Percentiles rank a stretch among this genome's conserved stretches.
phyloP scores from a whole-genome alignment of 176 grass and related monocot species.

The Bolboschoenus planiculmis region DNA sequence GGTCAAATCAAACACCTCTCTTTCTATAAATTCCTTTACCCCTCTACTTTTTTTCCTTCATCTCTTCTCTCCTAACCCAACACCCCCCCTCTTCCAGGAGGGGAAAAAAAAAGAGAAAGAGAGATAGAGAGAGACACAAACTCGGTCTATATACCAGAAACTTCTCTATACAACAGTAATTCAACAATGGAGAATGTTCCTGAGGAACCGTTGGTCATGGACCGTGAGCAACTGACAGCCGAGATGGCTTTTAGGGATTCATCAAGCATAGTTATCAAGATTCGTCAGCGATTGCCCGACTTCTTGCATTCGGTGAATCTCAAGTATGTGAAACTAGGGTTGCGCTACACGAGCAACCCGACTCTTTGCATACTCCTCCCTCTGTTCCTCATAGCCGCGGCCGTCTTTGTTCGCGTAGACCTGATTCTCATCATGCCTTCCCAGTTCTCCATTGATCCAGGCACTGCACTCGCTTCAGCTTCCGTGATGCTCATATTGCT shows the following conservation, averaged over 20 bases:
- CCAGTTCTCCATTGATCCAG: conserved; percentile 31
- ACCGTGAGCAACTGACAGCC: conserved; percentile 50
- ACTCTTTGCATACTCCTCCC: conserved; percentile 23
- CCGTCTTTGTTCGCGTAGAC: conserved; percentile 25
- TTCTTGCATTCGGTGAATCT: conserved; percentile 62
- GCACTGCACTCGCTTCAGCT: conserved; percentile 23
- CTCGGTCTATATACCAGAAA: background rate
- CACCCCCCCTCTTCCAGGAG: background rate
- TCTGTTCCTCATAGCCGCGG: conserved; percentile 23
- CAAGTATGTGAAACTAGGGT: conserved; percentile 65
- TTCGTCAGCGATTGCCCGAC: conserved; percentile 56
- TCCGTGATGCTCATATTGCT: conserved; percentile 20
- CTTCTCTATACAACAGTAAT: background rate
- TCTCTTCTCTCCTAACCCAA: background rate
- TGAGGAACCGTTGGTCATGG: conserved; percentile 38
- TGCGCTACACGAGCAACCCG: conserved; percentile 21
- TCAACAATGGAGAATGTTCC: conserved; percentile 15
- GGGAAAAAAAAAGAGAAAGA: background rate
- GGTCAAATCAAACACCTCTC: background rate
- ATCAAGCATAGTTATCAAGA: conserved; percentile 53
- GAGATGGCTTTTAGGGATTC: conserved; percentile 40
- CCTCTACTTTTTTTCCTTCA: background rate
- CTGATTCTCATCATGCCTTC: conserved; percentile 12
- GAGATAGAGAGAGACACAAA: background rate
- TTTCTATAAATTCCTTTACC: conserved; percentile 3